Percentiles rank a stretch among this genome's conserved stretches.
These are phyloP conservation scores for Cytidiella melzeri DNA, from an alignment of 768 basidiomycete species.

Conservation along the genomic window DNA sequence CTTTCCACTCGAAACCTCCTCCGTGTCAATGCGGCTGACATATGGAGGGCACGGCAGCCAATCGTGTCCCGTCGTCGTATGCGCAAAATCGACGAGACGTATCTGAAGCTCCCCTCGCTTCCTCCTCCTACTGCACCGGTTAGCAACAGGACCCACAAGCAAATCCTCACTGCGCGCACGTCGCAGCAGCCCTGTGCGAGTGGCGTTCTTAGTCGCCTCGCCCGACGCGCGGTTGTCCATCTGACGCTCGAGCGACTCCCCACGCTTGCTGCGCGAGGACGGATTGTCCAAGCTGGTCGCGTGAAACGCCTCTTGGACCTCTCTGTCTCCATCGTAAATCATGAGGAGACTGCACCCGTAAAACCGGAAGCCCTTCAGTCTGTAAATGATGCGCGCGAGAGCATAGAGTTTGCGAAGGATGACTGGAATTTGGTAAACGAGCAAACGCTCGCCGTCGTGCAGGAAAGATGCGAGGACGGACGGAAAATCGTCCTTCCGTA, in stretches of 20 bases:
- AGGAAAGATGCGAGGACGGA: constrained; percentile 79
- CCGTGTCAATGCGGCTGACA: constrained; percentile 33
- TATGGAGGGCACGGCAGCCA: constrained; percentile 62
- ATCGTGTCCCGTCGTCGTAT: constrained; percentile 93
- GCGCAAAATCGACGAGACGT: constrained; percentile 97
- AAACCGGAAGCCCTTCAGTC: constrained; percentile 93
- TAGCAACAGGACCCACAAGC: constrained; percentile 57
- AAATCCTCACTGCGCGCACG: constrained; percentile 80
- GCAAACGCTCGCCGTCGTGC: constrained; percentile 72
- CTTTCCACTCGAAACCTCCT: constrained; percentile 50
- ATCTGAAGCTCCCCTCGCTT: constrained; percentile 91
- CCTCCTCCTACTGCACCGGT: constrained; percentile 57
- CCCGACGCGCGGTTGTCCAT: constrained; percentile 17
- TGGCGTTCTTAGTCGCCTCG: no score
- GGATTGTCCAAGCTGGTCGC: constrained; percentile 58
- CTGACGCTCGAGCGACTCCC: constrained; percentile 68
- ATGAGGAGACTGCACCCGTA: constrained; percentile 96
- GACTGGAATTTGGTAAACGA: constrained; percentile 88
- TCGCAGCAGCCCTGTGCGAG: no score
- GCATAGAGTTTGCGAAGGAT: constrained; percentile 89
- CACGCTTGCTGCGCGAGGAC: constrained; percentile 61
- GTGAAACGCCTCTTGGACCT: constrained; percentile 74
- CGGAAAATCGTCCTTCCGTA: constrained; percentile 81
- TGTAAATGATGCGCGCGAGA: constrained; percentile 86
- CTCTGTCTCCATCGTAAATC: constrained; percentile 94